A percentile compares a stretch with the other conserved stretches of the same genome.
These are phyloP conservation scores for Neoboletus brunneissimus DNA, from an alignment of 768 basidiomycete genomes.

Conservation along the genomic window DNA sequence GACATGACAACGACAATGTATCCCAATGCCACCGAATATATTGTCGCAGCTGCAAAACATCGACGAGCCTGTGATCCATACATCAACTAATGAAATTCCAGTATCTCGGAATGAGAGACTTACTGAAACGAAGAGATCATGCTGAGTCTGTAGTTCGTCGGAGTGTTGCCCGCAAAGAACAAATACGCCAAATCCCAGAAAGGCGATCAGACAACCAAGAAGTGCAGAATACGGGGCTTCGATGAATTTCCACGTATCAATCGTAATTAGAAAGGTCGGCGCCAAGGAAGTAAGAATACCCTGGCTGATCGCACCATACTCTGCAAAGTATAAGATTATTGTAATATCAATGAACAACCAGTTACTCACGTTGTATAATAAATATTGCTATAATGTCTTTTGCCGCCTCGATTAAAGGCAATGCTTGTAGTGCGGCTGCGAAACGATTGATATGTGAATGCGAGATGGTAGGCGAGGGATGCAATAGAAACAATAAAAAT, in stretches of 20 bases:
- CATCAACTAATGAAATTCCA: neutral
- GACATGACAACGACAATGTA: conserved; percentile 1
- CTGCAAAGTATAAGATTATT: conserved; percentile 18
- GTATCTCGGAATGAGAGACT: neutral
- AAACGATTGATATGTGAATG: conserved; percentile 6
- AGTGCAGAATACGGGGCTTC: conserved; percentile 10
- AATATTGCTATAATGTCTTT: conserved; percentile 19
- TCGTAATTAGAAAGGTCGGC: conserved; percentile 6
- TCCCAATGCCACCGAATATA: conserved; percentile 6
- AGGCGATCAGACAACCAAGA: conserved; percentile 18
- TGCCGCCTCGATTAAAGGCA: conserved; percentile 16
- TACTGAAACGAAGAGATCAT: conserved; percentile 15
- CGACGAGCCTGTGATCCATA: conserved; percentile 3
- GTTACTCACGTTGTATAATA: conserved; percentile 26
- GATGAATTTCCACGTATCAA: conserved; percentile 10
- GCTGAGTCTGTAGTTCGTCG: neutral
- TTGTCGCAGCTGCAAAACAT: neutral
- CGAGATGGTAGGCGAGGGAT: conserved; percentile 3
- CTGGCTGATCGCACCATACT: conserved; percentile 28
- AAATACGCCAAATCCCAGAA: conserved; percentile 9
- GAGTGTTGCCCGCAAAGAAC: neutral
- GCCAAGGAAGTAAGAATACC: conserved; percentile 16
- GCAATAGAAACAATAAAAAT: conserved; percentile 14
- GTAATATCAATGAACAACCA: neutral
- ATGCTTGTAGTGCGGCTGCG: conserved; percentile 6